phyloP scores from a whole-genome alignment of 805 yeast genomes.

The Zygosaccharomyces kombuchaensis region DNA sequence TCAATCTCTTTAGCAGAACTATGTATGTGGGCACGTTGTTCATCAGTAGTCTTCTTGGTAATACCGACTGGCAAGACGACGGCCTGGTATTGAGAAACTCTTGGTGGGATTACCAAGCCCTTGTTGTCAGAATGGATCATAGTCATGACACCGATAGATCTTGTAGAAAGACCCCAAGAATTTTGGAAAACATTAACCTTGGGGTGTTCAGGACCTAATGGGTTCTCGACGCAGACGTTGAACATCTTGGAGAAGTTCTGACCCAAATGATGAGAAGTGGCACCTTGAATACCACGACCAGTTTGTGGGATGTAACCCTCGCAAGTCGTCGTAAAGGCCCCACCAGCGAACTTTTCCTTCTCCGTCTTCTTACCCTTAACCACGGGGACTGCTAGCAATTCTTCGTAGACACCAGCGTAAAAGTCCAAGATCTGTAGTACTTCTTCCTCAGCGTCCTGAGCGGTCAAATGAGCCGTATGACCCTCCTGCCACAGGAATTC shows the following conservation, averaged over 20 bases:
- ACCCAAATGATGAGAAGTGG: constrained; percentile 96
- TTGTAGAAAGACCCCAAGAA: constrained; percentile 98
- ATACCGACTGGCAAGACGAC: constrained; percentile 94
- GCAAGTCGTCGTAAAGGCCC: constrained; percentile 88
- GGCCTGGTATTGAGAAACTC: constrained; percentile 89
- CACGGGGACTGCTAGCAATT: constrained; percentile 95
- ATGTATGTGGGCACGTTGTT: constrained; percentile 63
- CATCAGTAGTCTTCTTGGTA: constrained; percentile 78
- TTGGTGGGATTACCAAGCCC: constrained; percentile 96
- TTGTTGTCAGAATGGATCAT: constrained; percentile 98
- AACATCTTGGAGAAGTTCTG: constrained; percentile 99
- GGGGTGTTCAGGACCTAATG: constrained; percentile 83
- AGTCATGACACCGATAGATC: constrained; percentile 98
- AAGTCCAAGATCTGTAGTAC: constrained; percentile 81
- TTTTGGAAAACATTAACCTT: constrained; percentile 90
- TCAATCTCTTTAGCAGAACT: constrained; percentile 71
- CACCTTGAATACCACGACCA: constrained; percentile 99
- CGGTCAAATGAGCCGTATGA: constrained; percentile 92
- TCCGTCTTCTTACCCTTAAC: constrained; percentile 93
- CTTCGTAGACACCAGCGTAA: constrained; percentile 81
- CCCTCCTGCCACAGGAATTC: constrained; percentile 99
- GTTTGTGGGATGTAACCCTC: constrained; percentile 98
- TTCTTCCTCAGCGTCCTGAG: constrained; percentile 76
- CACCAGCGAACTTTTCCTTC: constrained; percentile 98
- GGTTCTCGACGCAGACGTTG: constrained; percentile 91